Base-by-base conservation (phyloP, 2,329 filamentous ascomycete genomes). In the Ambrosiella cleistominuta region DNA sequence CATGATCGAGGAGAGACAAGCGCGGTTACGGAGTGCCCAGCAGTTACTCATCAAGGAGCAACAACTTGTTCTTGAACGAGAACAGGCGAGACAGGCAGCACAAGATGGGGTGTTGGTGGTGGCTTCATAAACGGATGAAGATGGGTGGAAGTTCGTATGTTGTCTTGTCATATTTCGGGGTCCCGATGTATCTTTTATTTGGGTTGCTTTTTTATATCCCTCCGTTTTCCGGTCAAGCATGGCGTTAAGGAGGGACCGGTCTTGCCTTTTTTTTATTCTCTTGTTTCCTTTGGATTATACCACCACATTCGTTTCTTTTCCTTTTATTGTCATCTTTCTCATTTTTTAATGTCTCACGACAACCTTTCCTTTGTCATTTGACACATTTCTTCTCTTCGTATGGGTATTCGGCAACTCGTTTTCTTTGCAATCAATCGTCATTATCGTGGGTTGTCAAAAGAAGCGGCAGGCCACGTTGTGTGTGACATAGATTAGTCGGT, bases 21-120 rank as follows among this genome's bases (percentile, higher is more conserved):
- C 70, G 45, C 67, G 74, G 55, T 61, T 76, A 36, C 64, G 66
- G 45, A 66, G 73, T 37, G 73, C 74, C 1, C 67, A 70, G 37
- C 67, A 65, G 57, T 63, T 76, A 55, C 65, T 75, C 44, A 63
- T 64, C 37, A 64, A 66, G 49, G 64, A 65, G 35, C 61, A 62
- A 47, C 53, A 7, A 35, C 47, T 57, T n/a, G 44, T 13, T 13
- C 35, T 40, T n/a, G 44, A 47, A 35, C 49, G 15, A 42, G 52
- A n/a, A 27, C 9, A n/a, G 52, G 19, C 15, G 37, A 15, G 12
- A n/a, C 9, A 35, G 17, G 52, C 35, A n/a, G 38, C 11, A n/a
- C 13, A 38, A 12, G 52, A 54, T 12, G 52, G 52, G 0, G 39
- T 54, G 6, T 54, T 54, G 38, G 38, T 54, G 7, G 15, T 15